Conservation (phyloP, 768 basidiomycete species). For the Russula brevipes region DNA sequence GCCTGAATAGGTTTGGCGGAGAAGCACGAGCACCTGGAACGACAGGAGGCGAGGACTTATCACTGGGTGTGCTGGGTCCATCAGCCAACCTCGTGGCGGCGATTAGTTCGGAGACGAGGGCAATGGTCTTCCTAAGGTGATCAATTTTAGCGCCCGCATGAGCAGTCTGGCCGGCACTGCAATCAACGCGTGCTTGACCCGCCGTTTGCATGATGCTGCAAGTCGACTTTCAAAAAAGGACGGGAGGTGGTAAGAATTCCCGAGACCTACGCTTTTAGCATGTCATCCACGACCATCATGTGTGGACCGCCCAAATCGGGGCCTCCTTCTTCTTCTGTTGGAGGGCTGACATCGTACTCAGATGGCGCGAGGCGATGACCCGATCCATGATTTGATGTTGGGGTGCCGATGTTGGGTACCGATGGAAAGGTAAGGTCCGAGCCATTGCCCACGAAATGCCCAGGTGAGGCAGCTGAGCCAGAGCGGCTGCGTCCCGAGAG, state of each 20-base stretch:
- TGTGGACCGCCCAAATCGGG: constrained; percentile 42
- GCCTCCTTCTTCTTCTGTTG: constrained; percentile 28
- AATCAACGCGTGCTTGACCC: constrained; percentile 50
- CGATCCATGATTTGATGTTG: constrained; percentile 29
- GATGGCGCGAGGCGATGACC: constrained; percentile 29
- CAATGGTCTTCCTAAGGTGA: constrained; percentile 51
- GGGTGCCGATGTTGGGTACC: constrained; percentile 26
- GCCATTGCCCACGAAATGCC: constrained; percentile 25
- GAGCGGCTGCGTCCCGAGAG: constrained; percentile 31
- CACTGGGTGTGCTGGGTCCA: constrained; percentile 31
- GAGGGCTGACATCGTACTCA: constrained; percentile 26
- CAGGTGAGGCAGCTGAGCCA: constrained; percentile 33
- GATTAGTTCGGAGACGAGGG: constrained; percentile 51
- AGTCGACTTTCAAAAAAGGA: constrained; percentile 19
- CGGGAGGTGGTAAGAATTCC: constrained; percentile 25
- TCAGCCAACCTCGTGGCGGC: constrained; percentile 39
- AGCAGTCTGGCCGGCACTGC: constrained; percentile 41
- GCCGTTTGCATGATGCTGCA: constrained; percentile 58
- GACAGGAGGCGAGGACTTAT: constrained; percentile 20
- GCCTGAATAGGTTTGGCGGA: constrained; percentile 18
- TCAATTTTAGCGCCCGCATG: constrained; percentile 49
- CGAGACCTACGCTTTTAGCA: constrained; percentile 49
- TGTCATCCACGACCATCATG: constrained; percentile 45
- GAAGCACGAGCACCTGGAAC: constrained; percentile 19
- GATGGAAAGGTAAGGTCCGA: constrained; percentile 32